These are phyloP conservation scores for Neocucurbitaria cava DNA, from an alignment of 2,329 filamentous ascomycete genomes.

Conservation along the genomic window DNA sequence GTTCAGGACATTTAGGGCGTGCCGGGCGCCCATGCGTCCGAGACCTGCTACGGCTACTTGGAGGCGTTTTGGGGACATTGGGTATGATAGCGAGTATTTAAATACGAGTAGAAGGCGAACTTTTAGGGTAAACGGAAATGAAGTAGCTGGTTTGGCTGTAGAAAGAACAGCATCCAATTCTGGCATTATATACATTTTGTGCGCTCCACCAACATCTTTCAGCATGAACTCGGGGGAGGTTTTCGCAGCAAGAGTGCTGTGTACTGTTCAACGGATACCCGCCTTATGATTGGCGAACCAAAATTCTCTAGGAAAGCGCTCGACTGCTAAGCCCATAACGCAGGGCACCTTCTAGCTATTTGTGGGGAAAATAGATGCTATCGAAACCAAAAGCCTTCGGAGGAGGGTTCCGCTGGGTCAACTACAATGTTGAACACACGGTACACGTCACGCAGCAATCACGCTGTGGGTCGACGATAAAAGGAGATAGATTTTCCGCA, in stretches of 20 bases:
- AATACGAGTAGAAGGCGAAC: background rate
- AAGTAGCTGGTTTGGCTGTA: no score
- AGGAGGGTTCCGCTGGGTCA: background rate
- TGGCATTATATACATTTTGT: background rate
- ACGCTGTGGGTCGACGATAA: background rate
- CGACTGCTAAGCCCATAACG: background rate
- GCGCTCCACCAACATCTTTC: background rate
- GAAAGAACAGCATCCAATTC: background rate
- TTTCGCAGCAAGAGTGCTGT: background rate
- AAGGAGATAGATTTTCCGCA: background rate
- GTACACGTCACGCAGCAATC: background rate
- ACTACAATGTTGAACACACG: background rate
- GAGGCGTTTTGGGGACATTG: conserved; percentile 32
- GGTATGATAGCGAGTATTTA: background rate
- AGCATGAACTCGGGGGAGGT: background rate
- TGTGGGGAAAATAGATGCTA: background rate
- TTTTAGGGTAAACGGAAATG: background rate
- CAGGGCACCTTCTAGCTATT: background rate
- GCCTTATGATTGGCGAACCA: background rate
- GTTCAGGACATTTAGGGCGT: conserved; percentile 58
- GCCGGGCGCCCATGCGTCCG: conserved; percentile 62
- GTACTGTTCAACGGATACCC: no score
- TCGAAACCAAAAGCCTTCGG: background rate
- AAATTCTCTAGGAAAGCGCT: background rate
- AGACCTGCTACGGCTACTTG: conserved; percentile 58